Conservation (phyloP, 2,329 filamentous ascomycete genomes). For the Sarocladiaceae sp. region DNA sequence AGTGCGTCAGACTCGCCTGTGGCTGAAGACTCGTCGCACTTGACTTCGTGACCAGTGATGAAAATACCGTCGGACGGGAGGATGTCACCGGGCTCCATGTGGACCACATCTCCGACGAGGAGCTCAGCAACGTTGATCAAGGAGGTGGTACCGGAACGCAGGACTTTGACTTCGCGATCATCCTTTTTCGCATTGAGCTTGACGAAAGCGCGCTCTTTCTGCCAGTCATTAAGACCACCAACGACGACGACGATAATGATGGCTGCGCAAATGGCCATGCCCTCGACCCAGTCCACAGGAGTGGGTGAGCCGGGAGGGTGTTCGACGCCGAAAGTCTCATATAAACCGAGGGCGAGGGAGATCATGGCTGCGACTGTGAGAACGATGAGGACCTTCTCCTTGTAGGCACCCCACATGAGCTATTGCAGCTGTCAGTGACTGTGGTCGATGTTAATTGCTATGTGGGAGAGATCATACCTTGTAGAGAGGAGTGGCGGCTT, state of each 20-base stretch:
- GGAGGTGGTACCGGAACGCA: slow-evolving; percentile 67
- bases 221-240: slow-evolving; percentile 76
- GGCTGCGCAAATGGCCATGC: slow-evolving; percentile 73
- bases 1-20: slow-evolving; percentile 60
- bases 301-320: slow-evolving; percentile 6
- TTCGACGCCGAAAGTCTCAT: slow-evolving; percentile 63
- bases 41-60: slow-evolving; percentile 61
- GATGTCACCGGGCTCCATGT: slow-evolving; percentile 64
- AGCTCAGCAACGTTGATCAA: slow-evolving; percentile 69
- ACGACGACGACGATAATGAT: slow-evolving; percentile 73
- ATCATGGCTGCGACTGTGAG: slow-evolving; percentile 68
- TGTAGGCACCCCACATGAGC: slow-evolving; percentile 71
- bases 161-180: slow-evolving; percentile 67
- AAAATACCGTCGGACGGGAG: slow-evolving; percentile 68
- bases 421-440: slow-evolving; percentile 21
- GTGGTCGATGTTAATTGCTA: not conserved
- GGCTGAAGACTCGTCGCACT: slow-evolving; percentile 61
- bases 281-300: slow-evolving; percentile 62
- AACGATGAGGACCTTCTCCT: slow-evolving; percentile 74
- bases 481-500: slow-evolving; percentile 61
- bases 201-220: slow-evolving; percentile 77
- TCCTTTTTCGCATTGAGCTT: slow-evolving; percentile 79
- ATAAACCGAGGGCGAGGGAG: slow-evolving; percentile 70
- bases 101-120: slow-evolving; percentile 69
- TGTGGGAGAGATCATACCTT: slow-evolving; percentile 13